These are phyloP conservation scores for Erodium trifolium DNA, from an alignment of 441 rosid genomes.

Conservation along the genomic window DNA sequence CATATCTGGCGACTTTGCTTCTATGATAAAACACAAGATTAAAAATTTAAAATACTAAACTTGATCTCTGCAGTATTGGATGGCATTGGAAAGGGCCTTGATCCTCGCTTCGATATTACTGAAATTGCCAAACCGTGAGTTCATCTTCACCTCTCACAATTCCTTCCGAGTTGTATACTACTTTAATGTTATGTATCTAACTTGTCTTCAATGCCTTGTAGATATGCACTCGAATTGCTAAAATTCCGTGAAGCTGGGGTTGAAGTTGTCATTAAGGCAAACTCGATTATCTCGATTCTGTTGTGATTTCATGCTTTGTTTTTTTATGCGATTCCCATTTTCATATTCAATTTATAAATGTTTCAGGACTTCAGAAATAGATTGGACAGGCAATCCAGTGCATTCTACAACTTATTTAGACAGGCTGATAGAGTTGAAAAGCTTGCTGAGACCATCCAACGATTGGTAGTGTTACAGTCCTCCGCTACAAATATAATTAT, in stretches of 20 bases:
- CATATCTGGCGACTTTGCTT: slow-evolving; percentile 13
- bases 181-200: slow-evolving; percentile 15
- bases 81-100: slow-evolving; percentile 99
- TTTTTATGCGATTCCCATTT: slow-evolving; percentile 13
- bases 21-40: neutral
- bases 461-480: slow-evolving; percentile 47
- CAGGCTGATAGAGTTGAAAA: slow-evolving; percentile 95
- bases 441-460: slow-evolving; percentile 78
- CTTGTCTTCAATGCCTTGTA: slow-evolving; percentile 27
- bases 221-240: slow-evolving; percentile 90
- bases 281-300: slow-evolving; percentile 18
- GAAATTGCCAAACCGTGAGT: slow-evolving; percentile 98
- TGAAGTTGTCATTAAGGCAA: slow-evolving; percentile 83
- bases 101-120: slow-evolving; percentile 93
- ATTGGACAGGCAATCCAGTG: slow-evolving; percentile 92
- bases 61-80: slow-evolving; percentile 59
- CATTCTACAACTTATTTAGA: slow-evolving; percentile 87
- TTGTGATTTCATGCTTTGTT: neutral
- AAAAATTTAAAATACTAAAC: slow-evolving; percentile 8
- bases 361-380: slow-evolving; percentile 82
- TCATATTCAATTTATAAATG: slow-evolving; percentile 15
- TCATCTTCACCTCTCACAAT: slow-evolving; percentile 12
- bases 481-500: slow-evolving; percentile 10
- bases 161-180: neutral
- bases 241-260: slow-evolving; percentile 92